Evolutionary conservation across 306 rosid species (phyloP), one percentile per base, ranked within the genome.

Genomic region (Cajanus cajan): DNA sequence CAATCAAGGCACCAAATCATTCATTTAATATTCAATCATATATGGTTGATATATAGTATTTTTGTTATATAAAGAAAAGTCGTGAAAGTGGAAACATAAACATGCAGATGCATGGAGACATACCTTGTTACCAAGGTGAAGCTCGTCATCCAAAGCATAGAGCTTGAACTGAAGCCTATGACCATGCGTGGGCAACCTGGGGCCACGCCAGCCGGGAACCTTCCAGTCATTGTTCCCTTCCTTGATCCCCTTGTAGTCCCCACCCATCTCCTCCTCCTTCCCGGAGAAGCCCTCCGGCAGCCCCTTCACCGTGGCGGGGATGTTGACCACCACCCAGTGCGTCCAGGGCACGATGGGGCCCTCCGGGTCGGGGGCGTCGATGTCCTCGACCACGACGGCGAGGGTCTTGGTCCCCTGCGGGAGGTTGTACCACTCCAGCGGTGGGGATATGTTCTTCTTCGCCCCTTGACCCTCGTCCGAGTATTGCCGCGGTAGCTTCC

Each of bases 381-480:
- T 81, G n/a, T 92, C 94, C 83, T 92, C 91, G 7, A 94, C 98
- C 63, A 88, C 89, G 0, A 94, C 76, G 0, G 96, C 96, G 1
- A 94, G 59, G 16, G 79, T 43, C 70, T 94, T 87, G 11, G 98
- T 92, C 22, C 90, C 95, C 4, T 82, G 3, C 0, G 96, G 98
- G 11, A 88, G 50, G 85, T 90, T 89, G 87, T 94, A 94, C 97
- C 96, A 94, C 70, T 94, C 98, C 21, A 92, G 24, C 0, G 97
- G 96, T 2, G 98, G 98, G 2, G 98, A 94, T 65, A 83, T 79
- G 82, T 94, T 87, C 82, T 79, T 92, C 80, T 78, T 74, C 0
- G 97, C 93, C 0, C 98, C 98, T 36, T 92, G 98, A 0, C 97
- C 97, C 78, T 89, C 96, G 4, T 61, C 82, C 0, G 96, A 89